These are phyloP conservation scores for Pythium diclinum DNA, from an alignment of 352 stramenopile genomes.

Conservation along the genomic window DNA sequence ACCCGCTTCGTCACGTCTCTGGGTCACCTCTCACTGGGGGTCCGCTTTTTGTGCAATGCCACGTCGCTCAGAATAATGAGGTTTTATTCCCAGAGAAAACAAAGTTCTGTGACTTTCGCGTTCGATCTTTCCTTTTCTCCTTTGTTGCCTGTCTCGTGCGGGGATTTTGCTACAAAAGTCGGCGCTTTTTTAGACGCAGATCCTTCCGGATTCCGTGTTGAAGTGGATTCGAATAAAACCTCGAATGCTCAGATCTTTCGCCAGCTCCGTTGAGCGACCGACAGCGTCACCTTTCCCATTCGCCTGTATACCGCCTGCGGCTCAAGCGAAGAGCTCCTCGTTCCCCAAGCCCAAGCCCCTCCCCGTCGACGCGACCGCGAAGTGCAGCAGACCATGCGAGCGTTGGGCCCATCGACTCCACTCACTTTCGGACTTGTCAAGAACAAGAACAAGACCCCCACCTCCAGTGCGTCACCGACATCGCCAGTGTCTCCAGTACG, in stretches of 20 bases:
- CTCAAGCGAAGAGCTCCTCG: background rate
- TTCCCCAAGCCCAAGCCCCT: background rate
- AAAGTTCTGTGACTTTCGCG: slow-evolving; percentile 1
- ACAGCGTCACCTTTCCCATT: slow-evolving; percentile 25
- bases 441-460: background rate
- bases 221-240: slow-evolving; percentile 22
- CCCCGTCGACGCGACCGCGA: background rate
- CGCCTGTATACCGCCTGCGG: slow-evolving; percentile 2
- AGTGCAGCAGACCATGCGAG: background rate
- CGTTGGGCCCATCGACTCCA: background rate
- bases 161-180: background rate
- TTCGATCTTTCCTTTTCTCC: background rate
- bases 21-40: slow-evolving; percentile 10
- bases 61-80: background rate
- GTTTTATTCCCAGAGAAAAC: slow-evolving; percentile 2
- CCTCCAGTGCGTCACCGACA: background rate
- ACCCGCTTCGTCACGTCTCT: slow-evolving; percentile 22
- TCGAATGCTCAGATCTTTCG: background rate
- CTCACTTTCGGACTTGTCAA: background rate
- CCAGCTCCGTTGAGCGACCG: slow-evolving; percentile 14
- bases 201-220: slow-evolving; percentile 20
- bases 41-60: slow-evolving; percentile 9
- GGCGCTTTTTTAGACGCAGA: background rate
- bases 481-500: background rate
- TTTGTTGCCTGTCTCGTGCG: slow-evolving; percentile 7